These are phyloP conservation scores for Ustilago esculenta DNA, from an alignment of 1,284 basidiomycete genomes.

Conservation along the genomic window DNA sequence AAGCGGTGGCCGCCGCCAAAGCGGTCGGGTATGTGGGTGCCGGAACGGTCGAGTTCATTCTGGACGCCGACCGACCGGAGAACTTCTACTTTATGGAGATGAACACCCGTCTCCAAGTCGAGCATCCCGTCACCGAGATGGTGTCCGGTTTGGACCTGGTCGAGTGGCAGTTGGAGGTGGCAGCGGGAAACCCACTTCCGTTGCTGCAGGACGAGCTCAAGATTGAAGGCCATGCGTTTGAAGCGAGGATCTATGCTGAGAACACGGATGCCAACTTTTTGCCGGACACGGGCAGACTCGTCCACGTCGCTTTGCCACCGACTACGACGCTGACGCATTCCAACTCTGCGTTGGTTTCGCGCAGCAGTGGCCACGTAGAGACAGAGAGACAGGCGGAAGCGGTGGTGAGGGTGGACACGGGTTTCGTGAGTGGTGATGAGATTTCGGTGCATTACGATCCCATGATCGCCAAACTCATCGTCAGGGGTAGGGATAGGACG, in stretches of 20 bases:
- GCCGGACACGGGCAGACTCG: conserved; percentile 84
- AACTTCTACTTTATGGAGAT: conserved; percentile 64
- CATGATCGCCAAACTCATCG: conserved; percentile 92
- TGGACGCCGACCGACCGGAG: conserved; percentile 32
- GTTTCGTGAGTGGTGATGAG: conserved; percentile 79
- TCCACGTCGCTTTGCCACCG: conserved; percentile 74
- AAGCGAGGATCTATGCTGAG: conserved; percentile 96
- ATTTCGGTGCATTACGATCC: conserved; percentile 81
- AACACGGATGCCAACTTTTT: conserved; percentile 75
- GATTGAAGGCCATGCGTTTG: conserved; percentile 89
- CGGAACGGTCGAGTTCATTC: conserved; percentile 80
- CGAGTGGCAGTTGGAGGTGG: conserved; percentile 87
- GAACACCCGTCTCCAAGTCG: conserved; percentile 85
- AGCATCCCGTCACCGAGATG: conserved; percentile 94
- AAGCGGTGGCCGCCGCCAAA: conserved; percentile 88
- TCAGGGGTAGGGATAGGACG: conserved; percentile 84
- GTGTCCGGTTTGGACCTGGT: conserved; percentile 90
- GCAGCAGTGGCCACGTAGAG: neutral
- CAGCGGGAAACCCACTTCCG: conserved; percentile 85
- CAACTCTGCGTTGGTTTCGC: neutral
- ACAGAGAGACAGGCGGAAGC: conserved; percentile 69
- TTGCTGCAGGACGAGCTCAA: conserved; percentile 80
- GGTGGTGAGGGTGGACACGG: conserved; percentile 85
- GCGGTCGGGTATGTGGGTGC: conserved; percentile 90
- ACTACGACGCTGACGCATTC: conserved; percentile 63